A percentile compares a stretch with the other conserved stretches of the same genome.
phyloP scores from a whole-genome alignment of 1,284 basidiomycete species.

The Irpex lacteus region DNA sequence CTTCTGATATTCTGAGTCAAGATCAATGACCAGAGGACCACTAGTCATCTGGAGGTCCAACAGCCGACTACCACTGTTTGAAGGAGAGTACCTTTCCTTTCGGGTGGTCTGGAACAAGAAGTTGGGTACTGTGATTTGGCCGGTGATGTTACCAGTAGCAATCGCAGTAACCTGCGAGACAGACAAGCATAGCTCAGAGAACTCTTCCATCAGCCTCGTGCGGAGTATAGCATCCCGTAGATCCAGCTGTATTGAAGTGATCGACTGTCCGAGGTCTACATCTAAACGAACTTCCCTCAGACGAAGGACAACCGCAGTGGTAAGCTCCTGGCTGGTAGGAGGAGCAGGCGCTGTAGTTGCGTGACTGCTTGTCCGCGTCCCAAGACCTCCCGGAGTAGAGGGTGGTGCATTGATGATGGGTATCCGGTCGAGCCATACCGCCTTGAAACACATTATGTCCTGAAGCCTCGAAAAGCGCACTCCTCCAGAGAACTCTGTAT shows the following conservation, averaged over 20 bases:
- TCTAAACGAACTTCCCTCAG: constrained; percentile 71
- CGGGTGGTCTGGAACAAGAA: constrained; percentile 78
- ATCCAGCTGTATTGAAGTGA: constrained; percentile 61
- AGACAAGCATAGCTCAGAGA: constrained; percentile 63
- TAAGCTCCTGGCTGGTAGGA: constrained; percentile 44
- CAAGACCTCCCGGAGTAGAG: constrained; percentile 19
- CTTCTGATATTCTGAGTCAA: constrained; percentile 78
- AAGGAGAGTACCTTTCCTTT: constrained; percentile 40
- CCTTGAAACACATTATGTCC: constrained; percentile 86
- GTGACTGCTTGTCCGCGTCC: constrained; percentile 9
- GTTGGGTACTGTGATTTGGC: constrained; percentile 63
- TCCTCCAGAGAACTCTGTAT: constrained; percentile 73
- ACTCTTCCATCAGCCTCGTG: constrained; percentile 54
- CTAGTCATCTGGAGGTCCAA: constrained; percentile 76
- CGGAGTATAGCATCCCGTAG: constrained; percentile 60
- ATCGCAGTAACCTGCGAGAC: constrained; percentile 61
- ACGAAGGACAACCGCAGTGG: constrained; percentile 62
- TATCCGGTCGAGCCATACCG: constrained; percentile 86
- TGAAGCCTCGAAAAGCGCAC: constrained; percentile 80
- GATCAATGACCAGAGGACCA: constrained; percentile 61
- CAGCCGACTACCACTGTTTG: constrained; percentile 41
- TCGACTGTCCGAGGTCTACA: constrained; percentile 76
- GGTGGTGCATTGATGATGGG: constrained; percentile 53
- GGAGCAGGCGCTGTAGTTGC: constrained; percentile 8
- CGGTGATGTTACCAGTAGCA: constrained; percentile 77